Evolutionary conservation across 129 eudicot genomes (phyloP).

Genomic region (Scalesia atractyloides): DNA sequence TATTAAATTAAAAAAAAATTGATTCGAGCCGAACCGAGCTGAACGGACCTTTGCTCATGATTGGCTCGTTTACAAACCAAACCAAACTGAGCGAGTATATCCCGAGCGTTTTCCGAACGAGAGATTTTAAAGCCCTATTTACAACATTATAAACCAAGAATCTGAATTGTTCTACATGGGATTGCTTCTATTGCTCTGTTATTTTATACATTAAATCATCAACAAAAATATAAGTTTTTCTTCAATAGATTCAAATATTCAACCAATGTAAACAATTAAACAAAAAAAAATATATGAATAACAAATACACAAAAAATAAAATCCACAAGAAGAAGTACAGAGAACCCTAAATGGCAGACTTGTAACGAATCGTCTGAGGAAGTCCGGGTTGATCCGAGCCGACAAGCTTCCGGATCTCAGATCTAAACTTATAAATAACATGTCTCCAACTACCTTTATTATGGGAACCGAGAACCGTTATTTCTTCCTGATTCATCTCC

Average conservation of each 20-base stretch:
- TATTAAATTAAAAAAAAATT: too few relatives aligned
- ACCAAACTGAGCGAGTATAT: too few relatives aligned
- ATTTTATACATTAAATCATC: too few relatives aligned
- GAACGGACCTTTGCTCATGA: too few relatives aligned
- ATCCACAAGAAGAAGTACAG: background rate
- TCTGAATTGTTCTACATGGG: background rate
- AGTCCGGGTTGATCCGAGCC: slow-evolving; percentile 48
- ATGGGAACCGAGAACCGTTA: slow-evolving; percentile 55
- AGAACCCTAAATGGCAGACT: slow-evolving; percentile 19
- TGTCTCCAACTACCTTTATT: slow-evolving; percentile 79
- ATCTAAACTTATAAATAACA: slow-evolving; percentile 59
- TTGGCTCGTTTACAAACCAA: too few relatives aligned
- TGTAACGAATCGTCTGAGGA: slow-evolving; percentile 60
- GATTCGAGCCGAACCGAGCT: too few relatives aligned
- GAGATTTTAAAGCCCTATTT: too few relatives aligned
- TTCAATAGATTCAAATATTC: background rate
- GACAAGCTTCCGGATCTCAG: slow-evolving; percentile 56
- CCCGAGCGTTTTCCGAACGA: too few relatives aligned
- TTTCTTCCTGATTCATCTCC: slow-evolving; percentile 87
- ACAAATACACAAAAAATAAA: background rate
- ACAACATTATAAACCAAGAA: background rate
- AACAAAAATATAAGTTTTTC: too few relatives aligned
- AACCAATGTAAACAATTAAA: background rate
- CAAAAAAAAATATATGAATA: background rate
- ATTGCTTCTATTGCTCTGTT: too few relatives aligned